Evolutionary conservation across 805 yeast genomes (phyloP).

Genomic region (Gaillardinia entomophila): DNA sequence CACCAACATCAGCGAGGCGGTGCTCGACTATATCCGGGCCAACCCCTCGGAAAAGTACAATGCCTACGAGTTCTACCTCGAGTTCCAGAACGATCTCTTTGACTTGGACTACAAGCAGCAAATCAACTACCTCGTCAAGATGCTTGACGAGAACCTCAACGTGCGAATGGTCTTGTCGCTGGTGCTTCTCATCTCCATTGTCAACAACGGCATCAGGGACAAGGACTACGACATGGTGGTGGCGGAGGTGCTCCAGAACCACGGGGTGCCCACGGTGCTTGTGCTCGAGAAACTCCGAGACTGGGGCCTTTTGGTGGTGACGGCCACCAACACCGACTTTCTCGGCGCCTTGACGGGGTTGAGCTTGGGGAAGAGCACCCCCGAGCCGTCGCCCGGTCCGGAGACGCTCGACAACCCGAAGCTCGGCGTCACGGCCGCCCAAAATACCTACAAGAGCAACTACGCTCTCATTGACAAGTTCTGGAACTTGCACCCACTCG

Average conservation of each 20-base stretch:
- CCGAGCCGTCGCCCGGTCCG: conserved; percentile 4
- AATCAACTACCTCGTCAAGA: conserved; percentile 22
- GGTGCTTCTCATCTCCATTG: conserved; percentile 52
- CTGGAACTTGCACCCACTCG: conserved; percentile 44
- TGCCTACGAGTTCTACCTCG: conserved; percentile 43
- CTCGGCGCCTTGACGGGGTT: conserved; percentile 12
- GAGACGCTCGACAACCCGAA: conserved; percentile 8
- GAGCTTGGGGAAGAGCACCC: conserved; percentile 4
- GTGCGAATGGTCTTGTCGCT: conserved; percentile 45
- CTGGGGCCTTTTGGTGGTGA: conserved; percentile 40
- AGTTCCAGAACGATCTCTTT: conserved; percentile 66
- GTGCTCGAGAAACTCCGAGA: conserved; percentile 45
- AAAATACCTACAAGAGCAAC: conserved; percentile 23
- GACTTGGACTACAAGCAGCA: conserved; percentile 33
- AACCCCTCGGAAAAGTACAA: conserved; percentile 14
- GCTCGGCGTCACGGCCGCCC: conserved; percentile 28
- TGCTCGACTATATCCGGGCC: conserved; percentile 44
- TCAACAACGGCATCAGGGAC: conserved; percentile 63
- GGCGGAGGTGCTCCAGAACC: conserved; percentile 52
- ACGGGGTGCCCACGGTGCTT: conserved; percentile 52
- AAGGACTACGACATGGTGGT: conserved; percentile 54
- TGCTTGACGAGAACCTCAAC: conserved; percentile 33
- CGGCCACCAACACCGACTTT: conserved; percentile 15
- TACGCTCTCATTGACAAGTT: conserved; percentile 35
- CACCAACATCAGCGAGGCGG: conserved; percentile 65